These are phyloP conservation scores for Lentinula boryana DNA, from an alignment of 768 basidiomycete genomes.

Conservation along the genomic window DNA sequence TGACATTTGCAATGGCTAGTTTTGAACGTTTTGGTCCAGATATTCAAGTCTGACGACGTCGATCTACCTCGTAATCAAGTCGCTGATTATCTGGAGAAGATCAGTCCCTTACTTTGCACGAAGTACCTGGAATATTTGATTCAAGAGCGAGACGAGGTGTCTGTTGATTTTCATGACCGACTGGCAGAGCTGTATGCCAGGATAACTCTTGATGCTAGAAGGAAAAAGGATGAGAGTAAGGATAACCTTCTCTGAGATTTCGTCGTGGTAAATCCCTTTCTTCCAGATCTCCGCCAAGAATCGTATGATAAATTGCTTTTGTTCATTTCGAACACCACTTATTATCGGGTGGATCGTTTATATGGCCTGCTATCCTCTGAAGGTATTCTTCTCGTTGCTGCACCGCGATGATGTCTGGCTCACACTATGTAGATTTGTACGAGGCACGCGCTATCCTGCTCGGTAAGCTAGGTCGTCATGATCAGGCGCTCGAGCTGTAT, in stretches of 20 bases:
- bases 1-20: background rate
- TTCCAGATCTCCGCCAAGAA: slow-evolving; percentile 40
- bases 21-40: slow-evolving; percentile 36
- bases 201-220: slow-evolving; percentile 56
- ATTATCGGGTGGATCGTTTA: slow-evolving; percentile 73
- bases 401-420: background rate
- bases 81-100: slow-evolving; percentile 68
- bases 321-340: slow-evolving; percentile 67
- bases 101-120: slow-evolving; percentile 63
- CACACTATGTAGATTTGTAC: slow-evolving; percentile 55
- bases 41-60: slow-evolving; percentile 93
- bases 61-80: slow-evolving; percentile 79
- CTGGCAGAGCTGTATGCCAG: slow-evolving; percentile 82
- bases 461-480: slow-evolving; percentile 85
- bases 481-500: slow-evolving; percentile 92
- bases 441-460: slow-evolving; percentile 91
- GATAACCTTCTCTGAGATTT: background rate
- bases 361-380: slow-evolving; percentile 79
- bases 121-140: slow-evolving; percentile 87
- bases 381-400: slow-evolving; percentile 36
- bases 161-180: slow-evolving; percentile 76
- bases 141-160: slow-evolving; percentile 61
- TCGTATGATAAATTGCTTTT: slow-evolving; percentile 65
- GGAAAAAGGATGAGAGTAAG: slow-evolving; percentile 52
- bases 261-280: background rate